Conservation (phyloP, 2,329 filamentous ascomycete genomes). For the Lachnellula willkommii region DNA sequence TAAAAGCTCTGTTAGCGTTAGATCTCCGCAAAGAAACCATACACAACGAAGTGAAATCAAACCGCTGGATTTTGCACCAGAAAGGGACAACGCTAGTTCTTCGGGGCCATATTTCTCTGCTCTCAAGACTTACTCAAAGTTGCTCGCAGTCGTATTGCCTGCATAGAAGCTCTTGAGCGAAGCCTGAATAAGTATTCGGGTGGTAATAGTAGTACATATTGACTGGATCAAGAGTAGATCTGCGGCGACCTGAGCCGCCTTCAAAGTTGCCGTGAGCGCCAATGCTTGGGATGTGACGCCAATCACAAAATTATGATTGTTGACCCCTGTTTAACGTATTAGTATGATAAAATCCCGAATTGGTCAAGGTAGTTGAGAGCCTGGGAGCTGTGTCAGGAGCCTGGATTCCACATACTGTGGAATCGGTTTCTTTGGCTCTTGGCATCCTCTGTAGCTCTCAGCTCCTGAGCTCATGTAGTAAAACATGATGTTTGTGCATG, state of each 20-base stretch:
- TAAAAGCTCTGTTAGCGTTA: not conserved
- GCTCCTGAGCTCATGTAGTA: no score
- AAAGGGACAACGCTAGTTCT: not conserved
- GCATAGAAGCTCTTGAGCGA: slow-evolving; percentile 48
- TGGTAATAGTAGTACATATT: slow-evolving; percentile 65
- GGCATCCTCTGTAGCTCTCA: no score
- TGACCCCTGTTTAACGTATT: slow-evolving; percentile 34
- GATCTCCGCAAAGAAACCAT: not conserved
- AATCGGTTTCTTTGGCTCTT: no score
- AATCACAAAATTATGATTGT: slow-evolving; percentile 57
- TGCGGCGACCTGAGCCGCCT: slow-evolving; percentile 73
- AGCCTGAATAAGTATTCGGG: slow-evolving; percentile 55
- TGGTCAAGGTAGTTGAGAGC: no score
- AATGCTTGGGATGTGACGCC: slow-evolving; percentile 56
- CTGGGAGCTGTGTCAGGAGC: no score
- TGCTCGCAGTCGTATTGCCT: slow-evolving; percentile 49
- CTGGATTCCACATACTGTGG: no score
- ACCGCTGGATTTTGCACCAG: not conserved
- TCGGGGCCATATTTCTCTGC: not conserved
- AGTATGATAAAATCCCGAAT: no score
- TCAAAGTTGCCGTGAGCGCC: slow-evolving; percentile 75
- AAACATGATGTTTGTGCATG: no score
- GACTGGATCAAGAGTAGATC: slow-evolving; percentile 76
- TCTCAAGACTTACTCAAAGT: slow-evolving; percentile 47
- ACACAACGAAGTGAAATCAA: not conserved